Percentiles rank a stretch among this genome's conserved stretches.
These are phyloP conservation scores for Podaxis pistillaris DNA, from an alignment of 768 basidiomycete species.

Conservation along the genomic window DNA sequence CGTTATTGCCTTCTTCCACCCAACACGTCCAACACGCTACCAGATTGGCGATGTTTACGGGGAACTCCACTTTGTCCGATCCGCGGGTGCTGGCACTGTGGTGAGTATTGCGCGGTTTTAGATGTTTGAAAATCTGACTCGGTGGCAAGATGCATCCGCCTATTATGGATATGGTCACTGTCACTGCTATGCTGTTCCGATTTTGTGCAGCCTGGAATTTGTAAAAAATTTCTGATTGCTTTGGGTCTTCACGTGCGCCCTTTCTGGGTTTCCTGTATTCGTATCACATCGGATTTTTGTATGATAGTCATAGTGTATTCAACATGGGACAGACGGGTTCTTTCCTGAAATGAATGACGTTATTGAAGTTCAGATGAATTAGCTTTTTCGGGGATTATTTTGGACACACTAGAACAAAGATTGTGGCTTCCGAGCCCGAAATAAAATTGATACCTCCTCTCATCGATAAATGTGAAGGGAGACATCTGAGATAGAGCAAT, in stretches of 20 bases:
- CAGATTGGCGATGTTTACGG: conserved; percentile 86
- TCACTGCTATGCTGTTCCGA: conserved; percentile 84
- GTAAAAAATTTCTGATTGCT: conserved; percentile 24
- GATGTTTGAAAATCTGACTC: conserved; percentile 1
- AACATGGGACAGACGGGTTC: background rate
- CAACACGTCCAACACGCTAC: conserved; percentile 75
- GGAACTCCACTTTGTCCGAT: conserved; percentile 80
- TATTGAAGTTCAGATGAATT: conserved; percentile 9
- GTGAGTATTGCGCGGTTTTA: conserved; percentile 37
- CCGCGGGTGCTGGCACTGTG: conserved; percentile 78
- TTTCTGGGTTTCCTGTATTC: conserved; percentile 8
- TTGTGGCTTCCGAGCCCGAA: conserved; percentile 8
- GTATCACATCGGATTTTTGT: conserved; percentile 12
- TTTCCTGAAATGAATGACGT: conserved; percentile 14
- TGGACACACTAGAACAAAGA: conserved; percentile 6
- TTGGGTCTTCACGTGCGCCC: conserved; percentile 1
- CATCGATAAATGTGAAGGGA: conserved; percentile 27
- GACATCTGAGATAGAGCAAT: conserved; percentile 24
- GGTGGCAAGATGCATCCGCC: conserved; percentile 73
- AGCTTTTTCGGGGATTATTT: conserved; percentile 6
- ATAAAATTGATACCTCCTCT: conserved; percentile 15
- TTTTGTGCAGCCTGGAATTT: conserved; percentile 61
- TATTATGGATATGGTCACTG: conserved; percentile 85
- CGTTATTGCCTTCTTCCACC: conserved; percentile 79
- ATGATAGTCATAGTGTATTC: conserved; percentile 13